Evolutionary conservation across 75 land plant species (phyloP), one percentile per base, ranked within the genome.

Genomic region (Cryptomeria japonica): DNA sequence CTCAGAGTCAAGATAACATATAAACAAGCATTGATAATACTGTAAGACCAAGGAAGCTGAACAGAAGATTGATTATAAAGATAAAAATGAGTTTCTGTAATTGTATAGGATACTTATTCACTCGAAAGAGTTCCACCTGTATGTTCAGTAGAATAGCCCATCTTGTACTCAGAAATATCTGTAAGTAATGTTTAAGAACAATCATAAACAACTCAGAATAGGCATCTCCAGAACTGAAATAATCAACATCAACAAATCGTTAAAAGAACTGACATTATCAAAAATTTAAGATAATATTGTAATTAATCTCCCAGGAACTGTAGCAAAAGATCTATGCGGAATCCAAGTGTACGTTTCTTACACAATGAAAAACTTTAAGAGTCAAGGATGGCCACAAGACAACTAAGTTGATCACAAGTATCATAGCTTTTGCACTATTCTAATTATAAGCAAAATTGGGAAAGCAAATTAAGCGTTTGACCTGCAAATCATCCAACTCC

Each of bases 101-200:
- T 28, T 37, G 38, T 53, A 86, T 14, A 41, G 95, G 95, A 95
- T 95, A 95, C 96, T 94, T 95, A 89, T 96, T 98, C 55, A 96
- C 95, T 39, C 99, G 97, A 75, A 97, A 98, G 87, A 98, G 95
- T 90, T 98, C 99, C 36, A 92, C 96, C 86, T 98, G 99, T 90
- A 98, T 89, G 90, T 98, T 98, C 87, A 97, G 85, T 82, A 98
- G 88, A 86, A 98, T 98, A 44, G 99, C 99, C 99, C 99, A 98
- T 87, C 99, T 94, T 85, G 99, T 98, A 91, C 99, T 98, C 88
- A 98, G 90, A 87, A 98, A 98, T 83, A 98, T 98, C 99, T 98
- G 96, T 37, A 9, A 13, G 14, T 16, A 37, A 86, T 86, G 13
- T 61, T 49, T 85, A 28, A 85, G 15, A 32, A 85, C 80, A 41